Evolutionary conservation across 2,329 filamentous ascomycete genomes (phyloP).

Genomic region (Fulvia fulva): DNA sequence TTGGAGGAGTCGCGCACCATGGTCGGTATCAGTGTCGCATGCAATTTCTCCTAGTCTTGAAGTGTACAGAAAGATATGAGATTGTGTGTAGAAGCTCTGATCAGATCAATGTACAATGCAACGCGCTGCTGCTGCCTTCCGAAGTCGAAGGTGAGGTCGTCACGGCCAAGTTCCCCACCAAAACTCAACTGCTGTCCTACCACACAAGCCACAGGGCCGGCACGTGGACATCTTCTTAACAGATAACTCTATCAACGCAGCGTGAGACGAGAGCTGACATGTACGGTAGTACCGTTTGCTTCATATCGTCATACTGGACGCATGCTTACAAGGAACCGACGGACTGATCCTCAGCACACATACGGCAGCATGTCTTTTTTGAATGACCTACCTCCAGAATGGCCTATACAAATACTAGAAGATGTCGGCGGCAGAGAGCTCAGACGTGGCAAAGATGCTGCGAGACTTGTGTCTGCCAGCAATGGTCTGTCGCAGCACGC

Average conservation of each 20-base stretch:
- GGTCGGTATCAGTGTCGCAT: background rate
- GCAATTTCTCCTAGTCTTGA: background rate
- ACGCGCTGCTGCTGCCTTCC: background rate
- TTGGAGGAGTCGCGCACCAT: conserved; percentile 12
- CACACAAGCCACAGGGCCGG: too few species aligned
- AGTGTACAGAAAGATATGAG: background rate
- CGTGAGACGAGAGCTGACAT: background rate
- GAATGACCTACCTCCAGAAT: conserved; percentile 17
- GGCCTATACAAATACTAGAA: conserved; percentile 17
- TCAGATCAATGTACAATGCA: background rate
- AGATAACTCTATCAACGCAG: background rate
- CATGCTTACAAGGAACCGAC: background rate
- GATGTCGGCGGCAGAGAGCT: conserved; percentile 22
- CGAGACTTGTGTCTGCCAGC: conserved; percentile 13
- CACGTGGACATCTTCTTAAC: too few species aligned
- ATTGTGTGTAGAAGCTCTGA: background rate
- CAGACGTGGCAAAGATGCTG: conserved; percentile 10
- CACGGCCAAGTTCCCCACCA: too few species aligned
- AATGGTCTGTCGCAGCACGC: conserved; percentile 16
- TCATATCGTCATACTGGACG: background rate
- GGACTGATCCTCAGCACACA: too few species aligned
- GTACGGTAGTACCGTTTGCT: background rate
- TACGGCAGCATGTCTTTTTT: conserved; percentile 13
- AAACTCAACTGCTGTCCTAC: too few species aligned
- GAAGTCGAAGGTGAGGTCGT: too few species aligned